Base-by-base conservation (phyloP, 768 basidiomycete genomes). In the Cyathus striatus region DNA sequence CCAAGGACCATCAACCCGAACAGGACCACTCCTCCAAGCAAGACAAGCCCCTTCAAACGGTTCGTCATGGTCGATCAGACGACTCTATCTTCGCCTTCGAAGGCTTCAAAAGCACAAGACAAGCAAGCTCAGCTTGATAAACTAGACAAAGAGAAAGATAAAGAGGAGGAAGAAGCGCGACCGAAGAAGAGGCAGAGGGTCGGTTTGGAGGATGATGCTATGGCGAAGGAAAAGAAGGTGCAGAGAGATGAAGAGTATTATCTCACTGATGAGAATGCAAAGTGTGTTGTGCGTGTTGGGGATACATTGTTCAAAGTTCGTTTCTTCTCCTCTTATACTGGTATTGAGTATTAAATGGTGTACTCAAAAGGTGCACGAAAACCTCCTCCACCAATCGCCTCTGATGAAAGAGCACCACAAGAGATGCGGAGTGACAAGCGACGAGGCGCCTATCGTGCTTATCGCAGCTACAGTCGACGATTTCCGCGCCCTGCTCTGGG, bases 401-500 rank as follows among this genome's bases (percentile, higher is more conserved):
- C 24, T 42, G 21, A 54, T 59, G 48, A 39, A 46, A 16, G 13
- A 45, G 13, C 50, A 52, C 20, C 35, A 45, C 23, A 34, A 49
- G 18, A 27, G 43, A 22, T 33, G 24, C 26, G 49, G 51, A 13
- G 26, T 45, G 12, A 56, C 52, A 21, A 55, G 47, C 9, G 50
- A 59, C 38, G 45, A 49, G 14, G 64, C 67, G n/a, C 76, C 75
- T 2, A 63, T 76, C 25, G 53, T 57, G n/a, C 62, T 76, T 24
- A 62, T 65, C 32, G 64, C 65, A 5, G 63, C 71, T 25, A 66
- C 67, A 7, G 63, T 65, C 23, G 68, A 70, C 38, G 73, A 77
- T 41, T 76, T 73, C 48, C 63, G 72, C 9, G 75, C 73, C 3
- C 63, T 81, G 27, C 57, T 79, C 25, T 79, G 76, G 75, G 67